Evolutionary conservation across 1,284 basidiomycete genomes (phyloP), one percentile per base, ranked within the genome.

Genomic region (Phylloboletellus chloephorus): DNA sequence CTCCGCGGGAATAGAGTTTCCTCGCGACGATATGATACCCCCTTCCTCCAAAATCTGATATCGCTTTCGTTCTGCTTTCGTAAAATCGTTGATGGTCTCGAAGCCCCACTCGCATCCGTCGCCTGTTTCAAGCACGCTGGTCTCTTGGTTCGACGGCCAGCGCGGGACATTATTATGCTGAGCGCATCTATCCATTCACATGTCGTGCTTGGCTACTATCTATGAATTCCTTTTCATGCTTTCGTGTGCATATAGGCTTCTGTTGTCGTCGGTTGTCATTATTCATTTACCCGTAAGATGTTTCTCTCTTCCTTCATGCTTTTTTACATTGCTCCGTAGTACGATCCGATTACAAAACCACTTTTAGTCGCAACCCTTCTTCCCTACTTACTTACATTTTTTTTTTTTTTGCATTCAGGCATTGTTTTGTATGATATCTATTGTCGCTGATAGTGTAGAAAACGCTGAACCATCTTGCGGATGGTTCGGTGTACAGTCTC

Each of bases 361-460:
- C 28, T 43, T 28, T 50, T 57, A 53, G 39, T 50, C 38, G 38
- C 43, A 46, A 55, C 39, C 28, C 32, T 30, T 41, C 21, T n/a
- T 9, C 5, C n/a, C 25, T 11, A n/a, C n/a, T n/a, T n/a, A n/a
- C 20, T 28, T 13, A 12, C 16, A n/a, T n/a, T n/a, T n/a, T 7
- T 25, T 31, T 19, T 24, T 31, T 21, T 41, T 31, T 25, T 41
- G 26, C 40, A 31, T 50, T 47, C 41, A 41, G 29, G 45, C 56
- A 52, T 58, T 53, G 44, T 52, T 61, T 57, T 60, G 62, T 58
- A 58, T 63, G 59, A 63, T 63, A 61, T 52, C 51, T 60, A 60
- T 48, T 31, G 41, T 39, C 43, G 34, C 31, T 34, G 41, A 39
- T 58, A 63, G 47, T 57, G 51, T 58, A 58, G 50, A 61, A 58